Evolutionary conservation across 2,329 filamentous ascomycete genomes (phyloP).

Genomic region (Didymella keratinophila): DNA sequence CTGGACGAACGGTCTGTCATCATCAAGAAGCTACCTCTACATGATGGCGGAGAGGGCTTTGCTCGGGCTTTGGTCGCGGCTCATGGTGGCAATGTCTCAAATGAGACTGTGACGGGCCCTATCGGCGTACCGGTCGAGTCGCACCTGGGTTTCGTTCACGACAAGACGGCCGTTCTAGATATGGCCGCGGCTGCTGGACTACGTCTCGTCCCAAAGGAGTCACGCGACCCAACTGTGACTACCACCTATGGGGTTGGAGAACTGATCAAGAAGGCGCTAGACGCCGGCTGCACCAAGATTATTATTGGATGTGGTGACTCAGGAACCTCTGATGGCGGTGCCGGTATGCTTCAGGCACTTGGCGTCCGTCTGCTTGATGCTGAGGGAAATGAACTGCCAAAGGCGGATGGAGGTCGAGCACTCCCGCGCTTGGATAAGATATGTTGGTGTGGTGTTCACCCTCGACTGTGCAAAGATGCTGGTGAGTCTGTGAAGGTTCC

Average conservation of each 20-base stretch:
- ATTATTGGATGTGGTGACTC: conserved; percentile 64
- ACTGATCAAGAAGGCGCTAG: conserved; percentile 57
- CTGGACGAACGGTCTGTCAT: conserved; percentile 50
- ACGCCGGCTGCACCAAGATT: conserved; percentile 56
- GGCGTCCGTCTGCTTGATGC: conserved; percentile 56
- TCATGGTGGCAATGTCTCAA: conserved; percentile 53
- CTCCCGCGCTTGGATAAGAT: conserved; percentile 51
- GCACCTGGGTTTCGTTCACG: conserved; percentile 57
- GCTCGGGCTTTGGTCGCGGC: conserved; percentile 56
- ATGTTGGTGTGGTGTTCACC: conserved; percentile 53
- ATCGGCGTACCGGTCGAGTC: conserved; percentile 54
- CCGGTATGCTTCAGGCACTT: conserved; percentile 63
- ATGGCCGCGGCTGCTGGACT: conserved; percentile 64
- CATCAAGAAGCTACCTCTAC: conserved; percentile 59
- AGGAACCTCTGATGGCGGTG: conserved; percentile 62
- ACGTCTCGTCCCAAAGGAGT: conserved; percentile 56
- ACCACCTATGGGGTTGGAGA: conserved; percentile 63
- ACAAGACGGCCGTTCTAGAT: conserved; percentile 58
- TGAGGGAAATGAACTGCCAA: conserved; percentile 50
- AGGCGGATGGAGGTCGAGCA: conserved; percentile 53
- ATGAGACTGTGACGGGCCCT: conserved; percentile 55
- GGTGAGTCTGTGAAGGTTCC: conserved; percentile 23
- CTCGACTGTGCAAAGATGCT: conserved; percentile 41
- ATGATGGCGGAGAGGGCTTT: conserved; percentile 64
- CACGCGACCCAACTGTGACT: conserved; percentile 58